Evolutionary conservation across 2,329 filamentous ascomycete species (phyloP), one percentile per base, ranked within the genome.

Genomic region (Aspergillus sp.): DNA sequence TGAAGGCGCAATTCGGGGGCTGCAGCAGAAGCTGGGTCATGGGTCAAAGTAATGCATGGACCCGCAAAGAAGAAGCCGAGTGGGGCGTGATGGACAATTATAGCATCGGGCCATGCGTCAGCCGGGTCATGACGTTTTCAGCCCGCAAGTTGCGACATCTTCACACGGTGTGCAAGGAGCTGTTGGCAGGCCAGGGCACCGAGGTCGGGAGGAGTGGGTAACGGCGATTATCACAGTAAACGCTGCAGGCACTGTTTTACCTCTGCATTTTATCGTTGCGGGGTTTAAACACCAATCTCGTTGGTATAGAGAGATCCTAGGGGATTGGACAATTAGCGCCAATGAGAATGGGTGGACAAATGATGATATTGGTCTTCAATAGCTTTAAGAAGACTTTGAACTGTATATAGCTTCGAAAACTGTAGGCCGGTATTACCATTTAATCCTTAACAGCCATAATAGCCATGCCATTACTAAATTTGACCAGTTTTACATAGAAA

Each of bases 281-380:
- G 32, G 9, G 32, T 30, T 12, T 35, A 44, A 37, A 12, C 13
- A n/a, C 11, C 7, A 31, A 42, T 44, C 12, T 33, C 31, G 19
- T 5, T 45, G 27, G 39, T 45, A 44, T 37, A 28, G 33, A 19
- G 33, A 44, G 10, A 31, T 44, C 28, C 36, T 35, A 13, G 7
- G 34, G 5, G 28, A 48, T 9, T 48, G 7, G 38, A 42, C 36
- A 35, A 27, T 45, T 26, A 37, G 44, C 36, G 33, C 45, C 29
- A 44, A 37, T 6, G 30, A 36, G 27, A 48, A 45, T 12, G 12
- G 43, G 4, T 48, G 32, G 30, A 45, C 42, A 33, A 48, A 36
- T 27, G 36, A 43, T 43, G 4, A 42, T 36, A 40, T 46, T 29
- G 37, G 44, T 10, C 40, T 46, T 37, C 35, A 37, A 7, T 43